Conservation (phyloP, 2,329 filamentous ascomycete genomes). For the Delphinella strobiligena region DNA sequence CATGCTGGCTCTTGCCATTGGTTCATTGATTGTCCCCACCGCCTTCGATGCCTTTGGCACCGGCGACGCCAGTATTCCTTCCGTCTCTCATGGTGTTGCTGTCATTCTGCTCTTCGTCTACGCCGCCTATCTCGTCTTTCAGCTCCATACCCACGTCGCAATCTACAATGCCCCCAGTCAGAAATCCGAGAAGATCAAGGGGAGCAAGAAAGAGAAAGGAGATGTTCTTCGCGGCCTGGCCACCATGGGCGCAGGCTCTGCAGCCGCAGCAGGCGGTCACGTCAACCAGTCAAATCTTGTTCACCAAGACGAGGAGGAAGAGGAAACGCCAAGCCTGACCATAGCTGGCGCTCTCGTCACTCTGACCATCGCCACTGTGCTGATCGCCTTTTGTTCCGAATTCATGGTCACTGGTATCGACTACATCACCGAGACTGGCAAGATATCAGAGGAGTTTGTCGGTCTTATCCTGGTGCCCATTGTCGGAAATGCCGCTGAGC, state of each 20-base stretch:
- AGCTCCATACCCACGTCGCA: slow-evolving; percentile 69
- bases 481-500: slow-evolving; percentile 49
- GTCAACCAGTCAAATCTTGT: slow-evolving; percentile 36
- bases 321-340: slow-evolving; percentile 62
- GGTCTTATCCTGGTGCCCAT: slow-evolving; percentile 53
- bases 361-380: slow-evolving; percentile 58
- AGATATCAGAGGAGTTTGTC: slow-evolving; percentile 48
- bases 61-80: slow-evolving; percentile 24
- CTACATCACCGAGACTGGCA: slow-evolving; percentile 34
- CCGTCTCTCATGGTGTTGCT: slow-evolving; percentile 57
- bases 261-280: slow-evolving; percentile 37
- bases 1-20: slow-evolving; percentile 66
- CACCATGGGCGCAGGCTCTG: slow-evolving; percentile 39
- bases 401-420: slow-evolving; percentile 51
- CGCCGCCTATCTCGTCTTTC: slow-evolving; percentile 74
- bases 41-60: slow-evolving; percentile 54
- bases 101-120: slow-evolving; percentile 80
- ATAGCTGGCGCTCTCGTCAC: slow-evolving; percentile 60
- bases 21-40: slow-evolving; percentile 77
- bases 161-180: slow-evolving; percentile 72
- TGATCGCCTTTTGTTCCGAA: slow-evolving; percentile 67
- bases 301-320: slow-evolving; percentile 42
- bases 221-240: slow-evolving; percentile 39
- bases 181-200: slow-evolving; percentile 54
- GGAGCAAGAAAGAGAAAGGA: slow-evolving; percentile 36